Evolutionary conservation across 345 rosid genomes (phyloP).

Genomic region (Populus euphratica): DNA sequence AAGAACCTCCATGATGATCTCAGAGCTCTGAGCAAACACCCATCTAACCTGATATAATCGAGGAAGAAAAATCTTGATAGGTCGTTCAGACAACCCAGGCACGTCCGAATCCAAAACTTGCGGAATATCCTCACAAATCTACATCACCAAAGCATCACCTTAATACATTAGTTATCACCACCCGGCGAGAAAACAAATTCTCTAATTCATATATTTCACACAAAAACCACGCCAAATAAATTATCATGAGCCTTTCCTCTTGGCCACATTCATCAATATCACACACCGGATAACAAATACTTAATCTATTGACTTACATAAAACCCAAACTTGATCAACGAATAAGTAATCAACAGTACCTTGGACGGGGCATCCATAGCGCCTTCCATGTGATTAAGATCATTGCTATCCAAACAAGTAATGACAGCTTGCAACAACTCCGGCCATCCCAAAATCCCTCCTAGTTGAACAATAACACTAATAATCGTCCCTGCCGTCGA

Average conservation of each 20-base stretch:
- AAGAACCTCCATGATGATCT: neutral
- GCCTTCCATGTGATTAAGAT: conserved; percentile 89
- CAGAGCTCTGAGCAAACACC: conserved; percentile 1
- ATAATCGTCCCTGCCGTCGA: conserved; percentile 86
- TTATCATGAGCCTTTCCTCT: neutral
- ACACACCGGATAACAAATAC: neutral
- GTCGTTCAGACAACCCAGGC: conserved; percentile 83
- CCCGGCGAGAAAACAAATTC: neutral
- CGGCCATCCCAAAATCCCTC: conserved; percentile 74
- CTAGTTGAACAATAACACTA: conserved; percentile 71
- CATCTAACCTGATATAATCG: conserved; percentile 65
- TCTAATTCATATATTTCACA: neutral
- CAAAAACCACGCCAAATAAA: neutral
- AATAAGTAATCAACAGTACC: conserved; percentile 34
- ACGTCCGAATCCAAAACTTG: conserved; percentile 83
- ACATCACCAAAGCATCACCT: conserved; percentile 9
- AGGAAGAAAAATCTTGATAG: conserved; percentile 76
- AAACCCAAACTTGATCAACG: neutral
- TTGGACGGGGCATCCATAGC: conserved; percentile 96
- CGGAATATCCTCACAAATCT: conserved; percentile 96
- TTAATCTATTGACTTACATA: neutral
- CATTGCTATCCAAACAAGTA: conserved; percentile 81
- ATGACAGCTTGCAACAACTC: conserved; percentile 82
- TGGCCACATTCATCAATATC: neutral
- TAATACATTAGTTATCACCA: neutral